Evolutionary conservation across 148 eudicot genomes (phyloP).

Genomic region (Silene uniflora): DNA sequence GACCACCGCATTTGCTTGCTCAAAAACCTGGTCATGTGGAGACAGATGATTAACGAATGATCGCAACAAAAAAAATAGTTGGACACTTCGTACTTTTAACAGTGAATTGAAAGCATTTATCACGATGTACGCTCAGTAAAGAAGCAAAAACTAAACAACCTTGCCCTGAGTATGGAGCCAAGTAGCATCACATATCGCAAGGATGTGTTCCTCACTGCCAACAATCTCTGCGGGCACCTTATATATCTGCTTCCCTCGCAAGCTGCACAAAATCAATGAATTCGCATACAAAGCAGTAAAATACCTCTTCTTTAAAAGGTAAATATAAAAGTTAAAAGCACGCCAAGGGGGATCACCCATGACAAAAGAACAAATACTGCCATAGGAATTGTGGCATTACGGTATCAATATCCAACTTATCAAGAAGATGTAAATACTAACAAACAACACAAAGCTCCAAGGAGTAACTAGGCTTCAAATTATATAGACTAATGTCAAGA

Average conservation of each 20-base stretch:
- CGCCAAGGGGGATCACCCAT: not conserved
- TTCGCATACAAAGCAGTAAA: not conserved
- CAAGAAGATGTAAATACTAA: not conserved
- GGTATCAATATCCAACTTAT: not conserved
- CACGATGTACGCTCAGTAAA: not conserved
- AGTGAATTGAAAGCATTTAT: not conserved
- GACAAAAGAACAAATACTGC: not conserved
- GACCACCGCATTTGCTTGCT: constrained; percentile 77
- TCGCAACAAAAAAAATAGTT: not conserved
- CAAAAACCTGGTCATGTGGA: constrained; percentile 54
- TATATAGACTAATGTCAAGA: not conserved
- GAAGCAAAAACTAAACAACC: constrained; percentile 10
- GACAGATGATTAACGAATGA: not conserved
- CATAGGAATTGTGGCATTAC: not conserved
- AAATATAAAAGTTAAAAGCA: not conserved
- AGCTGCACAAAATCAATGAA: constrained; percentile 39
- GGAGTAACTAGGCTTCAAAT: not conserved
- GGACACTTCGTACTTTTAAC: not conserved
- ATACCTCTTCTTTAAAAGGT: not conserved
- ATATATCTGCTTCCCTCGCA: constrained; percentile 73
- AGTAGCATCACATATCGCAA: constrained; percentile 59
- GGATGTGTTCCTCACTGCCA: constrained; percentile 65
- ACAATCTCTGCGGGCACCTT: constrained; percentile 65
- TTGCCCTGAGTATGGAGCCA: constrained; percentile 49
- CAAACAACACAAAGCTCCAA: not conserved